These are phyloP conservation scores for Pleurotus tuoliensis DNA, from an alignment of 768 basidiomycete genomes.

Conservation along the genomic window DNA sequence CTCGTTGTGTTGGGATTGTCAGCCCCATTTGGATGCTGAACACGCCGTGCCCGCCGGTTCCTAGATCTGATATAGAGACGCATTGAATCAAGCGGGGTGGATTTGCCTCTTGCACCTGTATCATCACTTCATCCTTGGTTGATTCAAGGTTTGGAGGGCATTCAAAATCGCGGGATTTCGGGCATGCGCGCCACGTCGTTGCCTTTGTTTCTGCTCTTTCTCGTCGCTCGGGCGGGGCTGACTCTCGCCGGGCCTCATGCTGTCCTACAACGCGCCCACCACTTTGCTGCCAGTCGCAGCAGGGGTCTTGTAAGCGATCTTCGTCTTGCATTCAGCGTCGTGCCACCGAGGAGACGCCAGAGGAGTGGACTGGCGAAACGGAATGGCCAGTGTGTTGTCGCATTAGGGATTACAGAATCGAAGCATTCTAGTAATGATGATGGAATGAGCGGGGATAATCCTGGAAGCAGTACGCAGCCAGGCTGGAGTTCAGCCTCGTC, in stretches of 20 bases:
- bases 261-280: conserved; percentile 45
- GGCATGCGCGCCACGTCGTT: conserved; percentile 14
- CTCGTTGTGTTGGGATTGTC: too few species aligned
- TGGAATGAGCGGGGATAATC: conserved; percentile 7
- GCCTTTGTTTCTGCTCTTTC: conserved; percentile 30
- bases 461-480: conserved; percentile 5
- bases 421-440: conserved; percentile 13
- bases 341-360: conserved; percentile 41
- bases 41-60: too few species aligned
- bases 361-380: conserved; percentile 11
- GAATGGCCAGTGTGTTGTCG: conserved; percentile 42
- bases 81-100: too few species aligned
- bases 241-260: conserved; percentile 34
- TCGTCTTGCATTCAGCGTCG: conserved; percentile 55
- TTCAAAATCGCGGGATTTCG: conserved; percentile 4
- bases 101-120: too few species aligned
- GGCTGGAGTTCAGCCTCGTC: neutral
- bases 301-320: conserved; percentile 64
- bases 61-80: too few species aligned
- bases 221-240: conserved; percentile 25
- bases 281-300: conserved; percentile 53
- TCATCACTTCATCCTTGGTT: conserved; percentile 11
- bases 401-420: conserved; percentile 25
- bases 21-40: too few species aligned
- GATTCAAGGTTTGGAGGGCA: neutral